Evolutionary conservation across 495 filamentous ascomycete genomes (phyloP), one percentile per base, ranked within the genome.

Genomic region (Daldinia decipiens): DNA sequence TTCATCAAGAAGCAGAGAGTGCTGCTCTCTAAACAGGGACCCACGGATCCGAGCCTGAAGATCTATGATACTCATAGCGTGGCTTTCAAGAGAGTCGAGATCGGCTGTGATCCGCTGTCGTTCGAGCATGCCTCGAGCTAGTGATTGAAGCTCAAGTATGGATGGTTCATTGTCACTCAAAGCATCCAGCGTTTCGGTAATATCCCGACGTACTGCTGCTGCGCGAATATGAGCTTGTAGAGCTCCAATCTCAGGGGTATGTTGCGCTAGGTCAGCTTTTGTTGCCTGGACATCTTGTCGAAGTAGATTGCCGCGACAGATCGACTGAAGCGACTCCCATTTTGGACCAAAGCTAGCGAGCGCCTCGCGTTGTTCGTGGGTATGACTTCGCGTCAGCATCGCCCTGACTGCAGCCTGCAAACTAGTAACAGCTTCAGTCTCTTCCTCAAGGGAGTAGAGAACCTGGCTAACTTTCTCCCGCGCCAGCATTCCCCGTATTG

Each of bases 11-110:
- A 91, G 74, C 0, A 79, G 76, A 53, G 74, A 75, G 27, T 86
- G 83, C n/a, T 80, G 67, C 55, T 87, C 77, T 52, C 92, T 83
- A 63, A 81, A 81, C 8, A 88, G 76, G 56, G 78, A 84, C 1
- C 92, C 94, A 47, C 95, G 88, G 47, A 86, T 83, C 29, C 86
- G 83, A 9, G 91, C 86, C 77, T 99, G 95, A 8, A 97, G 82
- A 9, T 84, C 77, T 8, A 81, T 84, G 65, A 97, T 88, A 4
- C 79, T 74, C 3, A 80, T 64, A 9, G 84, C 83, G 65, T 95
- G 81, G 19, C 79, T 79, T 59, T 87, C 81, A 19, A 99, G 82
- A 13, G 84, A 82, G 50, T 89, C 84, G 26, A 84, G 80, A 7
- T 87, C 82, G 13, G 79, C 78, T 5, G 83, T 81, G 11, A 87